A percentile compares a stretch with the other conserved stretches of the same genome.
phyloP scores from a whole-genome alignment of 805 yeast genomes.

The Komagataella populi region DNA sequence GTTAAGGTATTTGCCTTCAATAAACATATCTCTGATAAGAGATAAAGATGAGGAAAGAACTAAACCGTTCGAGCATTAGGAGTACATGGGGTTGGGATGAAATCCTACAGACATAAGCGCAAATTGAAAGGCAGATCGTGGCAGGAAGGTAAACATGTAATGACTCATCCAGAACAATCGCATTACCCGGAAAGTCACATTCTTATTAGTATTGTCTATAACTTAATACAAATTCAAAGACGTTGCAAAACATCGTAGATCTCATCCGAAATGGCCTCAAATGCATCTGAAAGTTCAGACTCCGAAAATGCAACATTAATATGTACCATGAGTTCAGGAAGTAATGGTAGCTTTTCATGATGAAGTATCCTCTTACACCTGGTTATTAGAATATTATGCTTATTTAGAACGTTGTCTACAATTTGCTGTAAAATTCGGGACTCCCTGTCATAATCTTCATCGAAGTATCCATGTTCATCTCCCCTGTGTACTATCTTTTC shows the following conservation, averaged over 20 bases:
- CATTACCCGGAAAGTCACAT: background rate
- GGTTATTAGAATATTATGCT: slow-evolving; percentile 39
- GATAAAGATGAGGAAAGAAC: background rate
- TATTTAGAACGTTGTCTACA: slow-evolving; percentile 39
- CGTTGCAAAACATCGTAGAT: slow-evolving; percentile 5
- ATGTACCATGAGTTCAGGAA: slow-evolving; percentile 44
- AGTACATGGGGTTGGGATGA: background rate
- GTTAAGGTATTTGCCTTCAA: slow-evolving; percentile 4
- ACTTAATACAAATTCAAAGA: background rate
- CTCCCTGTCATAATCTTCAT: slow-evolving; percentile 34
- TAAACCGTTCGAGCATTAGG: background rate
- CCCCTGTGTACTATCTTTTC: slow-evolving; percentile 30
- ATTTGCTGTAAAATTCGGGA: slow-evolving; percentile 52
- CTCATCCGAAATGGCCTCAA: slow-evolving; percentile 20
- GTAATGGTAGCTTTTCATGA: slow-evolving; percentile 62
- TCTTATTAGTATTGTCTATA: background rate
- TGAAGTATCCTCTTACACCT: slow-evolving; percentile 45
- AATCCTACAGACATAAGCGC: background rate
- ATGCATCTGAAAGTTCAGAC: slow-evolving; percentile 30
- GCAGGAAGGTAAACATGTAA: too few species aligned
- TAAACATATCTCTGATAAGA: background rate
- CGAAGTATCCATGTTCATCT: slow-evolving; percentile 25
- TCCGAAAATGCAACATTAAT: slow-evolving; percentile 31
- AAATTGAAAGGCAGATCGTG: background rate
- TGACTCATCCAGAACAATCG: background rate